Evolutionary conservation across 139 green algal genomes (phyloP).

Genomic region (Chlamydomonas applanata): DNA sequence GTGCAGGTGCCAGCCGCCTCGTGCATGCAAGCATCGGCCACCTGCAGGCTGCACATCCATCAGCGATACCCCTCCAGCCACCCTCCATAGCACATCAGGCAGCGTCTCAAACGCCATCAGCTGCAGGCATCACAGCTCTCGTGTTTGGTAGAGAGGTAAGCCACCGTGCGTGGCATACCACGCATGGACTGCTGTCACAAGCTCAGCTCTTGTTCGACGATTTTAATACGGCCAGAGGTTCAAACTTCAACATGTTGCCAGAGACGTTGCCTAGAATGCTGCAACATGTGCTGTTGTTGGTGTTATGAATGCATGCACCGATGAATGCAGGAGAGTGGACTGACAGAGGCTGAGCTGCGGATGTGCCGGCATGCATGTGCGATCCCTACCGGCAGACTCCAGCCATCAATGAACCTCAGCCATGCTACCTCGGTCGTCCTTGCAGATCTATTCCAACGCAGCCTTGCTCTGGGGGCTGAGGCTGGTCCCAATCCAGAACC

Average conservation of each 20-base stretch:
- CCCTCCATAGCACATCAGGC: not conserved
- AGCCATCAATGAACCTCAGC: constrained; percentile 43
- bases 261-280: too few species aligned
- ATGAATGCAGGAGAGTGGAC: constrained; percentile 54
- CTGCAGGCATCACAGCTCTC: constrained; percentile 38
- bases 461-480: too few species aligned
- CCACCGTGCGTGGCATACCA: too few species aligned
- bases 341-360: constrained; percentile 62
- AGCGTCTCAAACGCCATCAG: not conserved
- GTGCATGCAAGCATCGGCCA: constrained; percentile 36
- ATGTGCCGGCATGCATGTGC: constrained; percentile 66
- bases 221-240: too few species aligned
- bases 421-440: constrained; percentile 4
- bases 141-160: constrained; percentile 81
- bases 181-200: too few species aligned
- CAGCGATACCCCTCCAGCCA: not conserved
- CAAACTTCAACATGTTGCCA: too few species aligned
- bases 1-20: constrained; percentile 40
- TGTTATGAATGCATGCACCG: too few species aligned
- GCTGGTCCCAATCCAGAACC: too few species aligned
- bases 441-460: too few species aligned
- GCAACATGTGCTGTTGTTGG: too few species aligned
- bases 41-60: constrained; percentile 7
- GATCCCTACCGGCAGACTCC: constrained; percentile 62
- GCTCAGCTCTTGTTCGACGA: too few species aligned